These are phyloP conservation scores for Buxus sempervirens DNA, from an alignment of 164 flowering plant species.

Conservation along the genomic window DNA sequence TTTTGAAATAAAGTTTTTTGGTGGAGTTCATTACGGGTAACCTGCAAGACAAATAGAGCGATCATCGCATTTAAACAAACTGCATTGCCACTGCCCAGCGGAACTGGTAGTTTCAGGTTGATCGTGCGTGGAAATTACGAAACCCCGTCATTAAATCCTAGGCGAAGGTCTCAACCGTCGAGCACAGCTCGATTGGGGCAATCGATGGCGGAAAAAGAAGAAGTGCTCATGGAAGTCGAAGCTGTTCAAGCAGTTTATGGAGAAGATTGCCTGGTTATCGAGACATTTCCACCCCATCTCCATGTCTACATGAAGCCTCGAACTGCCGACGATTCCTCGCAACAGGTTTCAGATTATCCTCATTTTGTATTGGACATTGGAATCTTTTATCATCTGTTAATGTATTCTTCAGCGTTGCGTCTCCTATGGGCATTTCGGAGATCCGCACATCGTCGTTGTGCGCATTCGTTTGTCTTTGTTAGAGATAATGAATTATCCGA, in stretches of 20 bases:
- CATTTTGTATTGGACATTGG: neutral
- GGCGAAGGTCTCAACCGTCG: neutral
- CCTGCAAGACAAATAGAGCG: too few relatives aligned
- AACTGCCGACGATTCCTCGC: slow-evolving; percentile 75
- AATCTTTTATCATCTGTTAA: neutral
- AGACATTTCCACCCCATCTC: slow-evolving; percentile 57
- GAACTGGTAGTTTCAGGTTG: too few relatives aligned
- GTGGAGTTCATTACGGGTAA: too few relatives aligned
- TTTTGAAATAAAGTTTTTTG: too few relatives aligned
- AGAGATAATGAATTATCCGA: neutral
- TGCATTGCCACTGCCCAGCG: too few relatives aligned
- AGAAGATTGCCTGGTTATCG: slow-evolving; percentile 54
- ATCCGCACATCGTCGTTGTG: too few relatives aligned
- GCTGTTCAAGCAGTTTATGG: slow-evolving; percentile 78
- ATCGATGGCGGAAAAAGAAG: slow-evolving; percentile 49
- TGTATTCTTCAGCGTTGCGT: neutral
- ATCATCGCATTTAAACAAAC: too few relatives aligned
- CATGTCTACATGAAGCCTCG: slow-evolving; percentile 68
- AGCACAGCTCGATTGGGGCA: neutral
- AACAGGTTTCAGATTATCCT: slow-evolving; percentile 49
- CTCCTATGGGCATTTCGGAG: too few relatives aligned
- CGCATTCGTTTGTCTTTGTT: too few relatives aligned
- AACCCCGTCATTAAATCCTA: too few relatives aligned
- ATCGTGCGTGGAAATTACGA: too few relatives aligned
- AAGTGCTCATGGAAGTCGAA: slow-evolving; percentile 59